Evolutionary conservation across 768 basidiomycete species (phyloP).

Genomic region (Calocera viscosa): DNA sequence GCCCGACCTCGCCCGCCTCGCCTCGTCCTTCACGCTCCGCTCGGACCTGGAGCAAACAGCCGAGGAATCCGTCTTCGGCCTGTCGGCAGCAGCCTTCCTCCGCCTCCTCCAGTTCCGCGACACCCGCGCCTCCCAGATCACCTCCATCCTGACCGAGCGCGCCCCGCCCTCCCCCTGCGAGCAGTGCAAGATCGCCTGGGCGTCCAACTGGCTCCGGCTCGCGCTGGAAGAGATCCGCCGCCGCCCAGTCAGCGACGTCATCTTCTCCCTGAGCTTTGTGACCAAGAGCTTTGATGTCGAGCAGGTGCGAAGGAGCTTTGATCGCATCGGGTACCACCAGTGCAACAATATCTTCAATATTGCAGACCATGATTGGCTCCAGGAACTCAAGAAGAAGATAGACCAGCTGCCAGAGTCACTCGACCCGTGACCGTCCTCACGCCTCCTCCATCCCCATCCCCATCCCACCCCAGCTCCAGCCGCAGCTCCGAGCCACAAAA

Average conservation of each 20-base stretch:
- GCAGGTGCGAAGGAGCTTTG: not conserved
- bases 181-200: constrained; percentile 6
- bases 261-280: constrained; percentile 1
- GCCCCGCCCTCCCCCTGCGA: not conserved
- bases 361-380: constrained; percentile 7
- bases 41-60: constrained; percentile 3
- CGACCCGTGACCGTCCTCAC: not conserved
- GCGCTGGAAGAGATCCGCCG: constrained; percentile 2
- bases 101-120: constrained; percentile 8
- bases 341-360: constrained; percentile 8
- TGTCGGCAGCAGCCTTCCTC: not conserved
- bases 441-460: no score
- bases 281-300: not conserved
- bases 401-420: not conserved
- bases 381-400: constrained; percentile 6
- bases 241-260: not conserved
- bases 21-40: not conserved
- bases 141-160: not conserved
- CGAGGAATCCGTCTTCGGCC: constrained; percentile 7
- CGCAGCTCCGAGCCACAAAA: no score
- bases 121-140: not conserved
- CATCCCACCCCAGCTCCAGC: no score
- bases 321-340: constrained; percentile 1
- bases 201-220: constrained; percentile 6
- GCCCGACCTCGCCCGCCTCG: not conserved